Conservation (phyloP, 1,284 basidiomycete genomes). For the Ceratobasidium theobromae region DNA sequence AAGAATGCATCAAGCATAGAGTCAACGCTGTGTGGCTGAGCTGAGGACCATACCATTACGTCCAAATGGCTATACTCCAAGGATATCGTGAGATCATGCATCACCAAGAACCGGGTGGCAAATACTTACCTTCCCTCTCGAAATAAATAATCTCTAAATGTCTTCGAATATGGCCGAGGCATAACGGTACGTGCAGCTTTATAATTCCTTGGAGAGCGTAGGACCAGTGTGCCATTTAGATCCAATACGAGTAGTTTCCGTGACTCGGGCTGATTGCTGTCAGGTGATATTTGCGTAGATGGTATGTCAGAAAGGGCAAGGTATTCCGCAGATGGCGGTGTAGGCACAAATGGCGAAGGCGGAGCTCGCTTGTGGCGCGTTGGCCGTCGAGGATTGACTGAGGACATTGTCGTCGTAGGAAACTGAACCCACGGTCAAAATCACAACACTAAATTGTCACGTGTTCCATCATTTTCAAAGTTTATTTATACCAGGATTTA, state of each 20-base stretch:
- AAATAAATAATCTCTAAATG: constrained; percentile 67
- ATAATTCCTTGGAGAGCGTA: constrained; percentile 53
- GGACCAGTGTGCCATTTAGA: constrained; percentile 80
- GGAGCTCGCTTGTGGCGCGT: background rate
- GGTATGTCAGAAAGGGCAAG: constrained; percentile 45
- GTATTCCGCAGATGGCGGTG: constrained; percentile 46
- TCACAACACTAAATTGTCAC: background rate
- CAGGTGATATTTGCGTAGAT: constrained; percentile 38
- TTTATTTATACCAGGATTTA: too few relatives aligned
- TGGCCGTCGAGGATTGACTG: background rate
- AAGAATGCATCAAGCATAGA: constrained; percentile 47
- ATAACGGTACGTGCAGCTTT: constrained; percentile 39
- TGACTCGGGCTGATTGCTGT: constrained; percentile 44
- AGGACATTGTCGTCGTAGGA: constrained; percentile 10
- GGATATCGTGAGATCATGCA: background rate
- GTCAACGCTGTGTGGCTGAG: constrained; percentile 74
- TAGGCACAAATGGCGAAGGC: background rate
- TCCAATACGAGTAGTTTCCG: constrained; percentile 79
- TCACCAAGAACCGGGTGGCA: background rate
- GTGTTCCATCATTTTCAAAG: background rate
- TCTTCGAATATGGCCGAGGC: constrained; percentile 67
- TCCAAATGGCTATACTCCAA: constrained; percentile 63
- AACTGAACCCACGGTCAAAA: background rate
- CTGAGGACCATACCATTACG: constrained; percentile 85
- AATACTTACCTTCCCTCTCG: constrained; percentile 44